Evolutionary conservation across 1,139 yeast genomes (phyloP), one percentile per base, ranked within the genome.

Genomic region (Nakaseomyces glabratus): DNA sequence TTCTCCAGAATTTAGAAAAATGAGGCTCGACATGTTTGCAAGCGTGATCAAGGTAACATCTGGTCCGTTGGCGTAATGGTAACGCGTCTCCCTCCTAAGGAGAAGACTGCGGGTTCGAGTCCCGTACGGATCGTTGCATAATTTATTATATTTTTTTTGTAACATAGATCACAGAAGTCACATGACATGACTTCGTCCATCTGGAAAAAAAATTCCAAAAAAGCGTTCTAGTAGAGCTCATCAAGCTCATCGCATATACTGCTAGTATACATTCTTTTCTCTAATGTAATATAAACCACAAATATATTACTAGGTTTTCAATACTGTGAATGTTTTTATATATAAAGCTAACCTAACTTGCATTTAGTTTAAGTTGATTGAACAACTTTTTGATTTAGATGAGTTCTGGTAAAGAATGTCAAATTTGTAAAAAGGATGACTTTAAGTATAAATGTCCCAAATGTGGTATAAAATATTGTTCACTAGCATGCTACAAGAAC

Each of bases 71-170:
- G 88, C 88, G 84, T 76, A 79, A 79, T 79, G 86, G 88, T 77
- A 79, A 79, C 84, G 88, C 88, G 76, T 77, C 84, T 81, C 85
- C 84, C 88, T 79, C 88, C 86, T 79, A 78, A 79, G 85, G 82
- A 81, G 85, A 72, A 78, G 88, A 79, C 79, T 79, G 85, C 84
- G 88, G 86, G 88, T 79, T 79, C 88, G 86, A 79, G 86, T 79
- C 88, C 86, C 88, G 84, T 79, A 82, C 74, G 78, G 82, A 76
- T 79, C 73, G 77, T 29, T 15, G 3, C n/a, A n/a, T n/a, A n/a
- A 7, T 25, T 23, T 23, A 37, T 35, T 36, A 39, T 33, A 24
- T 36, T 26, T 26, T 33, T 33, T 33, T 29, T 19, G n/a, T n/a
- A n/a, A 21, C 11, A 10, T 6, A 3, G 12, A 8, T 14, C 13